A percentile compares a stretch with the other conserved stretches of the same genome.
Conservation (phyloP, 208 protist genomes). For the Spongospora subterranea region DNA sequence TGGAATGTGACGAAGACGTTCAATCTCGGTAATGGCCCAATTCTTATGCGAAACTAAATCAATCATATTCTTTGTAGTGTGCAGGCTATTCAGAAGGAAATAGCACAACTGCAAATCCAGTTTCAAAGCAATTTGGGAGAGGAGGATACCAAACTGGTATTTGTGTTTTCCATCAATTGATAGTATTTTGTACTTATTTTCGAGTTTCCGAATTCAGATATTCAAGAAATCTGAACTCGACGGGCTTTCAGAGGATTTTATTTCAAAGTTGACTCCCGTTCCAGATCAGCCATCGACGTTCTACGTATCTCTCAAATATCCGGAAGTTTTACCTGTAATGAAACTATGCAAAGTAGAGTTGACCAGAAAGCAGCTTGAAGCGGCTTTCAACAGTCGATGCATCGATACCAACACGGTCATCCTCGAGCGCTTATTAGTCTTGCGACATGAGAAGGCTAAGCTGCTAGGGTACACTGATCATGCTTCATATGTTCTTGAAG, state of each 20-base stretch:
- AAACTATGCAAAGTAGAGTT: conserved; percentile 51
- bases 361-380: not conserved
- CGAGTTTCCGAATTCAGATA: not conserved
- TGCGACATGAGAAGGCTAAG: conserved; percentile 53
- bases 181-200: not conserved
- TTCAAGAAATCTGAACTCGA: conserved; percentile 19
- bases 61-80: not conserved
- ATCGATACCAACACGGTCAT: not conserved
- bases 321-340: conserved; percentile 48
- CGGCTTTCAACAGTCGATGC: conserved; percentile 52
- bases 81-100: conserved; percentile 36
- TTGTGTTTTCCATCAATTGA: not conserved
- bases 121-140: conserved; percentile 36
- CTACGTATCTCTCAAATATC: conserved; percentile 44
- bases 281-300: not conserved
- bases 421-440: not conserved
- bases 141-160: conserved; percentile 17
- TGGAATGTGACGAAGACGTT: conserved; percentile 21
- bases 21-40: not conserved
- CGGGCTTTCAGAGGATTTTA: conserved; percentile 22
- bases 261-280: not conserved
- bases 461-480: conserved; percentile 53
- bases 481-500: conserved; percentile 44
- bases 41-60: not conserved
- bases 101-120: not conserved